Base-by-base conservation (phyloP, 257 asterid genomes). In the Pogostemon cablin region DNA sequence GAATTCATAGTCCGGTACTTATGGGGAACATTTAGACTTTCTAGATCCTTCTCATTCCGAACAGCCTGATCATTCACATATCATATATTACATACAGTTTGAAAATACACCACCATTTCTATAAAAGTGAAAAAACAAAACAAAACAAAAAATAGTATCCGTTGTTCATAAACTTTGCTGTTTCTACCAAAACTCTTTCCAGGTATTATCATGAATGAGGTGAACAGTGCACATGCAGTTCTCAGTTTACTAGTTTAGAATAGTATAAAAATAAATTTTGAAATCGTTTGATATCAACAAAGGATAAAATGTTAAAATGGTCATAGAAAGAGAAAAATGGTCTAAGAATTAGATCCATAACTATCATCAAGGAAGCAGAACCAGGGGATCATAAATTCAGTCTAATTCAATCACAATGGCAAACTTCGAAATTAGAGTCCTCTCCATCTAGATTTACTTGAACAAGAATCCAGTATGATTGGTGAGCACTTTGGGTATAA, bases 1-100 rank as follows among this genome's bases (percentile, higher is more conserved):
- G 97, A 78, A 74, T 89, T 93, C 97, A 93, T 91, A 68, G 78
- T 76, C 76, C 84, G 82, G 78, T 74, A 86, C 78, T 89, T 86
- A 37, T 37, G 77, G 53, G 96, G 95, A 76, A 82, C 96, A 76
- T 82, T 86, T 78, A 86, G 67, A 71, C 96, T 79, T 70, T 81
- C 78, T 35, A 90, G 81, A 85, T 87, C 96, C 55, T 79, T 85
- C 81, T 82, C 86, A 80, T 89, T 91, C 82, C 97, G 86, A 77
- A 82, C 85, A 62, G 95, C 95, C 97, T 84, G 90, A 56, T 79
- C 49, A 65, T 34, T 10, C 43, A 71, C 50, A 64, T 71, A 72
- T 69, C 40, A 58, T 60, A 63, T 59, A 72, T 38, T 41, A 6
- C 48, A 68, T 37, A 35, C 72, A 66, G 57, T 10, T 20, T 10